phyloP scores from a whole-genome alignment of 768 basidiomycete species.

The Pleurotus tuber-regium region DNA sequence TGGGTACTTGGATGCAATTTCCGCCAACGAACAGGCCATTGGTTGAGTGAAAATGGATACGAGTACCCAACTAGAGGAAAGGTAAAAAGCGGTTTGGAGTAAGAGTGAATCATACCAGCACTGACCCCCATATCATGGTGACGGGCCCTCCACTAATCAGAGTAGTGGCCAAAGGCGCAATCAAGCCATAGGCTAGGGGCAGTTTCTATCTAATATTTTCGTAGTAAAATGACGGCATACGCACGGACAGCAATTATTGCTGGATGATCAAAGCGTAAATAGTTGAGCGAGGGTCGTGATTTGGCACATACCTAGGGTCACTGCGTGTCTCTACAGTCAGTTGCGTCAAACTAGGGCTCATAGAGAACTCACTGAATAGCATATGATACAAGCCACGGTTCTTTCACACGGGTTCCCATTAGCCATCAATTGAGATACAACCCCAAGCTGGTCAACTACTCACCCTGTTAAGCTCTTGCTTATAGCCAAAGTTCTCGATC shows the following conservation, averaged over 20 bases:
- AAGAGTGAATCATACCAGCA: background rate
- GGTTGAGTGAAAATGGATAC: slow-evolving; percentile 47
- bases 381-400: slow-evolving; percentile 50
- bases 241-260: slow-evolving; percentile 64
- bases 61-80: slow-evolving; percentile 37
- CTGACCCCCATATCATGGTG: slow-evolving; percentile 58
- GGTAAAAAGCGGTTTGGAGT: background rate
- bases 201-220: too few species aligned
- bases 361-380: slow-evolving; percentile 45
- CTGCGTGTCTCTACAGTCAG: slow-evolving; percentile 21
- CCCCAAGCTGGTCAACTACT: slow-evolving; percentile 8
- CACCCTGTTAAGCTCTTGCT: slow-evolving; percentile 53
- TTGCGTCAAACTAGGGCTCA: background rate
- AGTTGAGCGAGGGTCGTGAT: background rate
- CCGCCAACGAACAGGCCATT: slow-evolving; percentile 53
- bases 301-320: slow-evolving; percentile 44
- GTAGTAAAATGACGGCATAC: slow-evolving; percentile 21
- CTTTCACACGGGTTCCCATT: slow-evolving; percentile 21
- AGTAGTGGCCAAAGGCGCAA: slow-evolving; percentile 54
- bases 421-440: background rate
- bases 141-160: slow-evolving; percentile 54
- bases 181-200: slow-evolving; percentile 50
- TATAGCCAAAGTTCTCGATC: slow-evolving; percentile 53
- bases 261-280: slow-evolving; percentile 17
- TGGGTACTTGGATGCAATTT: slow-evolving; percentile 59